Base-by-base conservation (phyloP, 768 basidiomycete genomes). In the Macrolepiota albuminosa region DNA sequence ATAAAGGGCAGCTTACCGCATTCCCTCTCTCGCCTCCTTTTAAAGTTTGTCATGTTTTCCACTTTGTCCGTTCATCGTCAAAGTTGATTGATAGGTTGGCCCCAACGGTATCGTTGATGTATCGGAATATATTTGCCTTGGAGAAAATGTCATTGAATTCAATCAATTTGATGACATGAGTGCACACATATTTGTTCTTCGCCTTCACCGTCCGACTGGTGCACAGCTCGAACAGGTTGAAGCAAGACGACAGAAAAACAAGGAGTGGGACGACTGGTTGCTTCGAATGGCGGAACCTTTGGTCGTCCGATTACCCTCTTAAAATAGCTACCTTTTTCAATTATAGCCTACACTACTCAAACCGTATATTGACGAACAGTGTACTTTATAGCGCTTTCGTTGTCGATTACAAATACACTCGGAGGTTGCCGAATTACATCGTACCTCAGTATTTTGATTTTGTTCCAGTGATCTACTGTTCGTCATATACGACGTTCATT, bases 101-200 rank as follows among this genome's bases (percentile, higher is more conserved):
- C 72, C 78, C 1, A 76, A 85, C 48, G 75, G 73, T 60, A 70
- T 80, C 18, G 75, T 86, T 24, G 85, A 87, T 61, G 50, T 87
- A 11, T 82, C 83, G 2, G 72, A 73, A 18, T 77, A 81, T 56
- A 60, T 82, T 26, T 65, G 60, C 18, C 42, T 54, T 0, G 84
- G 83, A 21, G 46, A 66, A 9, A 85, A 85, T 62, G 69, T 56
- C 0, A 65, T 85, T 9, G 70, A 76, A 58, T 71, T 86, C 36
- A 64, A 61, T 36, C 83, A 83, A 55, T 67, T 64, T 34, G 69
- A 67, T 21, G 79, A 81, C 63, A 68, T 82, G 69, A 77, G 78
- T 7, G 69, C 73, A 36, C 78, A 81, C 58, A 69, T 75, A 29
- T 73, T 84, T 52, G 71, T 81, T 33, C 69, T 86, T 6, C 77